phyloP scores from a whole-genome alignment of 1,139 yeast species.

The Suhomyces anneliseae region DNA sequence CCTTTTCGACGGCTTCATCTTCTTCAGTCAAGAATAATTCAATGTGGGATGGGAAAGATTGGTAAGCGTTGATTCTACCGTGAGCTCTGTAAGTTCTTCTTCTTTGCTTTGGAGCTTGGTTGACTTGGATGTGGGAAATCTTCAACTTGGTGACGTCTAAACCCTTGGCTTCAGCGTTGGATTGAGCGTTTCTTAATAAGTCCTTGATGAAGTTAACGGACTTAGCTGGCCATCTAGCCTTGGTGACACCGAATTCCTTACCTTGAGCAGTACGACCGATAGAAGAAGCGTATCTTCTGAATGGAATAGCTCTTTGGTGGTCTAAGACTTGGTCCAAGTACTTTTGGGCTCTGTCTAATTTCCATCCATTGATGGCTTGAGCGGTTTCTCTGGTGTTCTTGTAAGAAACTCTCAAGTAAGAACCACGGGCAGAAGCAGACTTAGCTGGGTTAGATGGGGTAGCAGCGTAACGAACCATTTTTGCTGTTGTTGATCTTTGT shows the following conservation, averaged over 20 bases:
- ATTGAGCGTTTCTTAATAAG: slow-evolving; percentile 94
- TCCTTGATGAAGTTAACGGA: slow-evolving; percentile 94
- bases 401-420: slow-evolving; percentile 98
- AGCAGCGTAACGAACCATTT: slow-evolving; percentile 89
- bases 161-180: slow-evolving; percentile 99
- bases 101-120: slow-evolving; percentile 99
- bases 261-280: slow-evolving; percentile 99
- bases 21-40: slow-evolving; percentile 96
- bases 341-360: slow-evolving; percentile 90
- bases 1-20: slow-evolving; percentile 92
- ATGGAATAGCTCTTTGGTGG: slow-evolving; percentile 99
- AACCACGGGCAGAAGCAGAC: slow-evolving; percentile 99
- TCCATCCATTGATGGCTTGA: slow-evolving; percentile 98
- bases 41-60: slow-evolving; percentile 98
- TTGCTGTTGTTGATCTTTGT: slow-evolving; percentile 16
- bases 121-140: slow-evolving; percentile 98
- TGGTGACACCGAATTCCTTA: slow-evolving; percentile 99
- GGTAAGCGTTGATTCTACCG: slow-evolving; percentile 99
- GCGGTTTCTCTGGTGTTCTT: slow-evolving; percentile 99
- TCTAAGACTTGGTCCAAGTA: slow-evolving; percentile 96
- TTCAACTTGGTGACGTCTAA: slow-evolving; percentile 92
- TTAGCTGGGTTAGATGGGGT: slow-evolving; percentile 99
- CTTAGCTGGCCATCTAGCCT: slow-evolving; percentile 99
- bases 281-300: slow-evolving; percentile 96
- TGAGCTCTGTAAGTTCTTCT: slow-evolving; percentile 99